Evolutionary conservation across 345 rosid genomes (phyloP).

Genomic region (Cardiospermum halicacabum): DNA sequence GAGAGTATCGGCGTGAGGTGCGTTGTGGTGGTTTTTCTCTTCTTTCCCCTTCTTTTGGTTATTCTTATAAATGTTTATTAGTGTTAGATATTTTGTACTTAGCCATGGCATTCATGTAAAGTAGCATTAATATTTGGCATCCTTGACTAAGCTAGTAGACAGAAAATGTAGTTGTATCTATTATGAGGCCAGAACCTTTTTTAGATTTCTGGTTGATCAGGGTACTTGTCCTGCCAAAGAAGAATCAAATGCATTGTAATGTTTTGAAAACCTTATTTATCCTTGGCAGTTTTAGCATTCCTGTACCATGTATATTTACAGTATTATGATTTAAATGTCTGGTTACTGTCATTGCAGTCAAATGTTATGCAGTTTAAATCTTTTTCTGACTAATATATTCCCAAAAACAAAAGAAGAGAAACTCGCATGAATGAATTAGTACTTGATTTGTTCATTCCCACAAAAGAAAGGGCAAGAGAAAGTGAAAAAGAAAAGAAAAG

Average conservation of each 20-base stretch:
- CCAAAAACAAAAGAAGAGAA: too few relatives aligned
- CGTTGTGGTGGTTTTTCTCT: conserved; percentile 18
- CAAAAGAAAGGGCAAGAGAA: too few relatives aligned
- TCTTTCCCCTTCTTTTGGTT: too few relatives aligned
- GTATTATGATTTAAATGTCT: neutral
- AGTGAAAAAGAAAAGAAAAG: too few relatives aligned
- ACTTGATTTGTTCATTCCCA: too few relatives aligned
- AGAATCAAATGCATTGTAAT: neutral
- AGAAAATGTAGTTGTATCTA: neutral
- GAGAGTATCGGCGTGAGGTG: conserved; percentile 94
- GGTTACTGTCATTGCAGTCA: neutral
- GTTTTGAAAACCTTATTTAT: neutral
- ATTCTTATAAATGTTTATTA: too few relatives aligned
- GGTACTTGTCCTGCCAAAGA: neutral
- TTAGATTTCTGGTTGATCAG: neutral
- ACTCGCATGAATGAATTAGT: too few relatives aligned
- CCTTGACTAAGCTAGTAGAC: neutral
- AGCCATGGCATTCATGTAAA: neutral
- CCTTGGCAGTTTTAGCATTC: neutral
- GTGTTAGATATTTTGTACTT: too few relatives aligned
- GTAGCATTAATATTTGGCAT: neutral
- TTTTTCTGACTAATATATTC: too few relatives aligned
- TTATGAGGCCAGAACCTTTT: neutral
- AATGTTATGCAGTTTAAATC: neutral
- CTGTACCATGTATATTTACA: neutral